Conservation (phyloP, 1,284 basidiomycete genomes). For the Waitea zeae region DNA sequence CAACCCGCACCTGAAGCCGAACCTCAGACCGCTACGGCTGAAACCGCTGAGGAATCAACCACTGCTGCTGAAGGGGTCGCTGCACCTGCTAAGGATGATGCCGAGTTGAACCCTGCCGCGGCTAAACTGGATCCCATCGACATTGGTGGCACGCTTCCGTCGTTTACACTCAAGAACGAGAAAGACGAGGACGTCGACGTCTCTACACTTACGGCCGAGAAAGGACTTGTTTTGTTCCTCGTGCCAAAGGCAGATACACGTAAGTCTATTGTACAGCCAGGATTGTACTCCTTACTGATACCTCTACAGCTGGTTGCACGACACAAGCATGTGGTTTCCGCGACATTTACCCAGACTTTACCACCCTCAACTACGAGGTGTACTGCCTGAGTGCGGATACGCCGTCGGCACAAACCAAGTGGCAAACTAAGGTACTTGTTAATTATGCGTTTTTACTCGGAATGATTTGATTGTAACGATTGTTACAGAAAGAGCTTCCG, state of each 20-base stretch:
- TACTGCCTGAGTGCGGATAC: slow-evolving; percentile 80
- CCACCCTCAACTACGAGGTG: slow-evolving; percentile 50
- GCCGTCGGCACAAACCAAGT: slow-evolving; percentile 63
- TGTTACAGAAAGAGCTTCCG: slow-evolving; percentile 53
- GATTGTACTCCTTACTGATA: neutral
- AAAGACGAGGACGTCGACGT: slow-evolving; percentile 56
- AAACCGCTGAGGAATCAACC: too few species aligned
- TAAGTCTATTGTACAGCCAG: slow-evolving; percentile 23
- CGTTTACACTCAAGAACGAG: slow-evolving; percentile 62
- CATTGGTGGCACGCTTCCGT: slow-evolving; percentile 66
- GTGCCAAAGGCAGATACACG: slow-evolving; percentile 77
- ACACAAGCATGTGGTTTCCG: slow-evolving; percentile 82
- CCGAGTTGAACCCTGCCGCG: neutral
- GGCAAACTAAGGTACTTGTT: slow-evolving; percentile 59
- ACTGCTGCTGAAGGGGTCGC: too few species aligned
- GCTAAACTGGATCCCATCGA: slow-evolving; percentile 22
- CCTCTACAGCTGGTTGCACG: slow-evolving; percentile 60
- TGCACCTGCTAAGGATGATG: too few species aligned
- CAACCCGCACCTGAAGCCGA: too few species aligned
- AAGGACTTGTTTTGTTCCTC: slow-evolving; percentile 72
- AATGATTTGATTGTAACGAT: neutral
- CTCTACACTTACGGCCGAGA: slow-evolving; percentile 39
- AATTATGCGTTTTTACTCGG: slow-evolving; percentile 4
- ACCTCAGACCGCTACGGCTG: too few species aligned
- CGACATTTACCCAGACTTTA: slow-evolving; percentile 66